Base-by-base conservation (phyloP, 371 early-diverging fungal species). In the Mortierella sp. region DNA sequence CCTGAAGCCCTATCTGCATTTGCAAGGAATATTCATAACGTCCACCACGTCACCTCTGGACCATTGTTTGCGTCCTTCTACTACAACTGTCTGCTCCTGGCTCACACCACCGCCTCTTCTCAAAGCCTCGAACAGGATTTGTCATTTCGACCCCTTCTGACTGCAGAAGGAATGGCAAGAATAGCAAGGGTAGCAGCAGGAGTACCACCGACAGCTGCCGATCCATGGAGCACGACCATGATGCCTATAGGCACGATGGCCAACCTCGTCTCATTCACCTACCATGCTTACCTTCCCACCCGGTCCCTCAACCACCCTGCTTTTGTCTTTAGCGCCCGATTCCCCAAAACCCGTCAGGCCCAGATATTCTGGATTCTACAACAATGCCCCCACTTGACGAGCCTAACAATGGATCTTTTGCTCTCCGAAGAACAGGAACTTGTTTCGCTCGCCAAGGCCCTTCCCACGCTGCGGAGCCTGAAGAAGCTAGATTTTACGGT, bases 181-280 rank as follows among this genome's bases (percentile, higher is more conserved):
- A 12, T 7, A 56, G 11, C 8, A 56, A 27, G 12, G 29, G 38
- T 0, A 35, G 63, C 7, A 14, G 12, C 18, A 7, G 32, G 38
- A 32, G 18, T 35, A 16, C 18, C 63, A 1, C 18, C 32, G 1
- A 1, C 16, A 16, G 63, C 38, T 5, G 68, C 3, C 11, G 68
- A 68, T 68, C 8, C 24, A 21, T 11, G 41, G 68, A 68, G 10
- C 8, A 41, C 3, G 38, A 68, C 41, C 10, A 68, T 68, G 43
- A 21, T 68, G 8, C 68, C 68, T 2, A 38, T 68, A 1, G 68
- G 41, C 21, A 41, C 24, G 7, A 68, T 68, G 68, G 24, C 38
- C 38, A 68, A 68, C 68, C 68, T 68, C 41, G 35, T 21, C 4
- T 38, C 68, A 10, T 68, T 68, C 43, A 68, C 68, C 43, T 68